These are phyloP conservation scores for Datisca glomerata DNA, from an alignment of 306 rosid species.

Conservation along the genomic window DNA sequence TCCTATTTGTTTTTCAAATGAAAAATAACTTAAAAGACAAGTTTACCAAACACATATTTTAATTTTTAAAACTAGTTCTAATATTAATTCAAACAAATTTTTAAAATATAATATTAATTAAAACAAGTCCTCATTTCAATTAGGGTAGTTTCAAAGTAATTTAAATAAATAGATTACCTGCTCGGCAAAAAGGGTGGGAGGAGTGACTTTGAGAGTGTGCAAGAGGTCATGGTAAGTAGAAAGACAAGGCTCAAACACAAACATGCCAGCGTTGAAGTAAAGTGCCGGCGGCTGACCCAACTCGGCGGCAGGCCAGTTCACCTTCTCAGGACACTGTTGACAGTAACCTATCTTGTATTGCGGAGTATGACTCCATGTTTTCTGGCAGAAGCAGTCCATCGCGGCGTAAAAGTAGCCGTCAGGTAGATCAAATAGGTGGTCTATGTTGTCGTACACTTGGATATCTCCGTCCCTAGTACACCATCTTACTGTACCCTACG, in stretches of 20 bases:
- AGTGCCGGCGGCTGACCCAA: background rate
- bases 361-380: constrained; percentile 2
- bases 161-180: too few relatives aligned
- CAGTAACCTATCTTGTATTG: constrained; percentile 1
- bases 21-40: too few relatives aligned
- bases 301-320: background rate
- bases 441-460: constrained; percentile 3
- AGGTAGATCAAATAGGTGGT: background rate
- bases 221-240: background rate
- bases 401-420: background rate
- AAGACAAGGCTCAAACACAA: background rate
- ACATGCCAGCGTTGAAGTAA: constrained; percentile 2
- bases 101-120: too few relatives aligned
- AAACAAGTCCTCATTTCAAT: too few relatives aligned
- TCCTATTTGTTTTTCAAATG: too few relatives aligned
- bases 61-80: background rate
- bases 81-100: background rate
- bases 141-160: too few relatives aligned
- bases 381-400: constrained; percentile 2
- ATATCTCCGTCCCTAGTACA: background rate
- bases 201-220: background rate
- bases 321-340: constrained; percentile 1
- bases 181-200: background rate
- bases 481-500: constrained; percentile 1
- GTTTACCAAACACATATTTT: too few relatives aligned